Conservation (phyloP, 2,329 filamentous ascomycete genomes). For the Talaromyces verruculosus region DNA sequence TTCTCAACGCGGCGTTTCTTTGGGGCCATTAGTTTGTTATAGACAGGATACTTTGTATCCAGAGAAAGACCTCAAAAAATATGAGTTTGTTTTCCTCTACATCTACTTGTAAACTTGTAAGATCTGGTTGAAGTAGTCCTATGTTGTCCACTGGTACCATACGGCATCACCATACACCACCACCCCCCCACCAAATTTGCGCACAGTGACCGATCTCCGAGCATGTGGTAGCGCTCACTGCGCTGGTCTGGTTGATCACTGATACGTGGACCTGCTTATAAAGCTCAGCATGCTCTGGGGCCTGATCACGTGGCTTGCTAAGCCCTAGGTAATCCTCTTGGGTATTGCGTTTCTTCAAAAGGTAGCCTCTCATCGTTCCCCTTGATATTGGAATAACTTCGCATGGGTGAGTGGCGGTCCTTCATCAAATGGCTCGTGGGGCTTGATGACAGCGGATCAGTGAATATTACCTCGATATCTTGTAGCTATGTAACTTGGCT, state of each 20-base stretch:
- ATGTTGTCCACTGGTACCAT: not conserved
- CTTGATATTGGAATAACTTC: not conserved
- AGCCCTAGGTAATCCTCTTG: not conserved
- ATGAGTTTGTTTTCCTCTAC: slow-evolving; percentile 7
- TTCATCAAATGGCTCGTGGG: not conserved
- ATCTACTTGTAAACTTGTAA: not conserved
- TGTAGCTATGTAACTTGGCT: no score
- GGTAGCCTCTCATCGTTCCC: not conserved
- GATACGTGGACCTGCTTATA: not conserved
- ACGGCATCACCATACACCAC: not conserved
- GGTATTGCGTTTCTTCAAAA: not conserved
- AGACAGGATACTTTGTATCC: not conserved
- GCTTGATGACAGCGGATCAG: not conserved
- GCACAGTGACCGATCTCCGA: no score
- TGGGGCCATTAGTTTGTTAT: slow-evolving; percentile 16
- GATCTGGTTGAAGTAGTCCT: not conserved
- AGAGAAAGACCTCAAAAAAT: slow-evolving; percentile 10
- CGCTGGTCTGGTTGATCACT: no score
- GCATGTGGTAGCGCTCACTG: no score
- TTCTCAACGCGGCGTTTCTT: slow-evolving; percentile 26
- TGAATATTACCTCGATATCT: no score
- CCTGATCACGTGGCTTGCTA: not conserved
- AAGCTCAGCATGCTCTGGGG: not conserved
- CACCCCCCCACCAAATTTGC: no score
- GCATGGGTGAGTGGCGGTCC: not conserved